phyloP scores from a whole-genome alignment of 768 basidiomycete species.

The Lactifluus subvellereus region DNA sequence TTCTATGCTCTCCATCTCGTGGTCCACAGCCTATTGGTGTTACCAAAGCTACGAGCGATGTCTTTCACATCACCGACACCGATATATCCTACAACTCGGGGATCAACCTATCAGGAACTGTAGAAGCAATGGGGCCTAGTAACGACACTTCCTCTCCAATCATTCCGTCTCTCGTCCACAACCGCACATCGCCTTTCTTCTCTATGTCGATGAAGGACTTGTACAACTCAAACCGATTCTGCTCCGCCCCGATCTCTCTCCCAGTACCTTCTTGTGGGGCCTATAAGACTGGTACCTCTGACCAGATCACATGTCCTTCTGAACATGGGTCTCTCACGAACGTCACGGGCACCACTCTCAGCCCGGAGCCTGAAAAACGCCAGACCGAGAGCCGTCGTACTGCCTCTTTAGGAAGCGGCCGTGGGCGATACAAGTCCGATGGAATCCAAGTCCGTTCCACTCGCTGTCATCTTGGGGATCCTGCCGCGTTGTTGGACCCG shows the following conservation, averaged over 20 bases:
- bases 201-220: constrained; percentile 5
- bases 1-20: background rate
- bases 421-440: constrained; percentile 12
- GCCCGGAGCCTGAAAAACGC: background rate
- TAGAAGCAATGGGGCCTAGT: background rate
- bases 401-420: background rate
- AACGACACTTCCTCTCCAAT: background rate
- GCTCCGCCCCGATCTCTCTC: too few species aligned
- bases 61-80: background rate
- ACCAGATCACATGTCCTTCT: background rate
- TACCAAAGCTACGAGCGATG: background rate
- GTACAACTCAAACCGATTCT: background rate
- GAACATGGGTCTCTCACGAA: background rate
- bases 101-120: background rate
- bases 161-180: background rate
- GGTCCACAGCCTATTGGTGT: background rate
- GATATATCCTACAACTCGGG: background rate
- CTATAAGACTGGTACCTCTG: background rate
- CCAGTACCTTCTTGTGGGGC: background rate
- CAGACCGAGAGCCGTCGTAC: background rate
- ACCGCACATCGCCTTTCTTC: background rate
- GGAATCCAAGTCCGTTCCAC: constrained; percentile 4
- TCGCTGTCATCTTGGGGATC: background rate
- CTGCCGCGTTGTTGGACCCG: background rate
- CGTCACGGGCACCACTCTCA: too few species aligned